Evolutionary conservation across 345 rosid genomes (phyloP), one percentile per base, ranked within the genome.

Genomic region (Carallia brachiata): DNA sequence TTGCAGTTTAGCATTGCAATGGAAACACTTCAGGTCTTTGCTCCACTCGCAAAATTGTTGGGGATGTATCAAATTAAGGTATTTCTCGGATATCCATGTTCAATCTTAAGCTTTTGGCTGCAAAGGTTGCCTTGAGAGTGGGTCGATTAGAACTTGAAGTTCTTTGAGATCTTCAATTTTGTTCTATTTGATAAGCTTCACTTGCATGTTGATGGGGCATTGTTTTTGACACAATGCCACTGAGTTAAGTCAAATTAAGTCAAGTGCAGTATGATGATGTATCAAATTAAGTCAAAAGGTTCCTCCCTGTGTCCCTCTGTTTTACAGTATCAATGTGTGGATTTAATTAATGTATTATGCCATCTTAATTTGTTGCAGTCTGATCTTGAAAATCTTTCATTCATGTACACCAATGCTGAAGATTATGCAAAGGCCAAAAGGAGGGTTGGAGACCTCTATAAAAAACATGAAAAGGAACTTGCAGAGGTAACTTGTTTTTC

Each of bases 41-140:
- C 99, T 61, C 99, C 99, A 63, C 77, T 95, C 75, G 99, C 97
- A 70, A 95, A 95, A 80, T 80, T 95, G 79, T 80, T 95, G 64
- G 99, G 99, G 74, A 95, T 95, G 97, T 90, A 95, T 85, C 88
- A 91, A 69, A 95, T 95, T 71, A 95, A 95, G 99, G 99, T 95
- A 69, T 61, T 67, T 5, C 44, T 59, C 5, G 50, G n/a, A 28
- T 7, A 17, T 28, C 47, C 13, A 50, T 1, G 65, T n/a, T 19
- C 32, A 30, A 19, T 68, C 40, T 37, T 39, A 17, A 18, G 12
- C 23, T 52, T 61, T 10, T 27, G 27, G n/a, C 12, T 17, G 2
- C 37, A 6, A 23, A n/a, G 36, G 7, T 61, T 70, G 60, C 39
- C 23, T 36, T 56, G 27, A 36, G 59, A 72, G 50, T 65, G 23